Evolutionary conservation across 2,329 filamentous ascomycete species (phyloP).

Genomic region (Coleophoma eucalyptorum): DNA sequence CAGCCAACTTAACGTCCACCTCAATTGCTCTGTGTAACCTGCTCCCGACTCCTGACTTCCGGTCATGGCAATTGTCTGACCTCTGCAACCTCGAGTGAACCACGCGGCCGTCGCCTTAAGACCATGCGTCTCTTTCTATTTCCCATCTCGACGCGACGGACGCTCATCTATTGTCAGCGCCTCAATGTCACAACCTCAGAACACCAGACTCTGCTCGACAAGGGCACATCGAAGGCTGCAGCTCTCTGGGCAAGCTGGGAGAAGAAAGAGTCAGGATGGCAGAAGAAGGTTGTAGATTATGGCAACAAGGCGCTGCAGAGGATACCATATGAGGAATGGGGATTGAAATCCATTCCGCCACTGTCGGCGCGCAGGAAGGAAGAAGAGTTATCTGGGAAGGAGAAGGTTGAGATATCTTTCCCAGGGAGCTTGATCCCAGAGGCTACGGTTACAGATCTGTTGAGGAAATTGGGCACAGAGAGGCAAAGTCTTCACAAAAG

Average conservation of each 20-base stretch:
- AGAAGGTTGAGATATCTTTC: constrained; percentile 71
- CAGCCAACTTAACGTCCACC: background rate
- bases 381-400: constrained; percentile 58
- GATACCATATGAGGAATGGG: constrained; percentile 97
- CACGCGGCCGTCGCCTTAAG: background rate
- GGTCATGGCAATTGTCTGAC: background rate
- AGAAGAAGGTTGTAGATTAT: constrained; percentile 79
- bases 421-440: constrained; percentile 66
- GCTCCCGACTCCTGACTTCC: too few relatives aligned
- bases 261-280: constrained; percentile 79
- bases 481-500: constrained; percentile 73
- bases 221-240: constrained; percentile 65
- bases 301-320: constrained; percentile 82
- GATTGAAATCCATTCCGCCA: constrained; percentile 88
- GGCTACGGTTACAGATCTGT: constrained; percentile 58
- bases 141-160: constrained; percentile 86
- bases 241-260: constrained; percentile 86
- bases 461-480: constrained; percentile 73
- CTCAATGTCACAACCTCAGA: constrained; percentile 52
- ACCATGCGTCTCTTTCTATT: constrained; percentile 90
- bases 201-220: constrained; percentile 59
- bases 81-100: background rate
- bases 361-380: constrained; percentile 63
- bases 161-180: constrained; percentile 87
- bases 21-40: background rate